phyloP scores from a whole-genome alignment of 2,329 filamentous ascomycete genomes.

The Fusarium miscanthi region DNA sequence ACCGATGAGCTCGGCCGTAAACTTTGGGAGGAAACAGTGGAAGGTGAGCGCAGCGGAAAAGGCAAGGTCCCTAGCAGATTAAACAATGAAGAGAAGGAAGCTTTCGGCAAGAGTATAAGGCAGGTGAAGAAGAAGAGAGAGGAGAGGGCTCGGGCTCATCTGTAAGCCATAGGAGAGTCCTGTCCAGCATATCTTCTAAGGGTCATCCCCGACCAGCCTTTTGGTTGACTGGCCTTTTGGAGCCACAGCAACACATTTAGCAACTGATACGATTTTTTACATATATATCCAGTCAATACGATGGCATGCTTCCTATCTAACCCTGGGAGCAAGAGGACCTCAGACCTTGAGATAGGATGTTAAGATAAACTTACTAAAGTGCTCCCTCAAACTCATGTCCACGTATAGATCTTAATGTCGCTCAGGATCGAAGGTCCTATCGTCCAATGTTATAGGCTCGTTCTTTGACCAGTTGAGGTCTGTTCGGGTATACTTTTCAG shows the following conservation, averaged over 20 bases:
- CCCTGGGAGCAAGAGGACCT: neutral
- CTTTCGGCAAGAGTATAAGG: conserved; percentile 56
- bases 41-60: conserved; percentile 51
- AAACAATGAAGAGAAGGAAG: conserved; percentile 62
- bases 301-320: neutral
- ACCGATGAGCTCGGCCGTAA: conserved; percentile 77
- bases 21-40: conserved; percentile 71
- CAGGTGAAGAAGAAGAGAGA: conserved; percentile 61
- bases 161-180: conserved; percentile 50
- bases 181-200: conserved; percentile 18
- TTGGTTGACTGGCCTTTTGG: neutral
- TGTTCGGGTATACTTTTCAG: conserved; percentile 33
- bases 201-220: neutral
- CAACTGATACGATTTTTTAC: conserved; percentile 12
- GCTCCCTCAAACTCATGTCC: neutral
- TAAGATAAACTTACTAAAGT: neutral
- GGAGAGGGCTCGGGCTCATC: conserved; percentile 62
- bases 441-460: neutral
- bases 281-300: conserved; percentile 12
- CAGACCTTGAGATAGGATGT: neutral
- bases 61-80: conserved; percentile 56
- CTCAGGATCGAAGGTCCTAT: neutral
- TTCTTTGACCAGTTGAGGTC: conserved; percentile 21
- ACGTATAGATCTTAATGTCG: neutral
- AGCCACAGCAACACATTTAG: neutral